Conservation (phyloP, 2,329 filamentous ascomycete species). For the Neocucurbitaria cava region DNA sequence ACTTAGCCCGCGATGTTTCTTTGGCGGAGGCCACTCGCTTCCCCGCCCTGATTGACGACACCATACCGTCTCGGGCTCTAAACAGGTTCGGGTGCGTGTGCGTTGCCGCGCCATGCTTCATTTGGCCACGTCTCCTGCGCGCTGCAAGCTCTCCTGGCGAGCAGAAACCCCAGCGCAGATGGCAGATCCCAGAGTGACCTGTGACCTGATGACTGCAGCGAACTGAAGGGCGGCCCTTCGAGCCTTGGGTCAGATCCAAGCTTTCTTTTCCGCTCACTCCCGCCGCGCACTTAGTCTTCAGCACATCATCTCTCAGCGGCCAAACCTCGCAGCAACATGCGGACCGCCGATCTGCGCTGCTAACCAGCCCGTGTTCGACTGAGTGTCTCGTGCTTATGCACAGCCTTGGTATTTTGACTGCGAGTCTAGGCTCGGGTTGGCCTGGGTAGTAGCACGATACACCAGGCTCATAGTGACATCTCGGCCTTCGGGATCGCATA, state of each 20-base stretch:
- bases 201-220: slow-evolving; percentile 28
- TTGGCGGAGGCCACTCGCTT: slow-evolving; percentile 21
- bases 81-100: slow-evolving; percentile 1
- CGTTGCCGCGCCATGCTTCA: slow-evolving; percentile 10
- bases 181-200: slow-evolving; percentile 22
- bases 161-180: slow-evolving; percentile 24
- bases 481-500: slow-evolving; percentile 18
- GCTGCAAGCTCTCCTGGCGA: slow-evolving; percentile 29
- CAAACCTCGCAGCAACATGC: slow-evolving; percentile 26
- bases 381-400: slow-evolving; percentile 34
- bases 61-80: slow-evolving; percentile 31
- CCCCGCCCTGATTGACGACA: slow-evolving; percentile 22
- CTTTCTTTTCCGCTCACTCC: slow-evolving; percentile 15
- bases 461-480: slow-evolving; percentile 27
- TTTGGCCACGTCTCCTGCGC: slow-evolving; percentile 17
- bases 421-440: slow-evolving; percentile 29
- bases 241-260: slow-evolving; percentile 17
- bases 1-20: slow-evolving; percentile 13
- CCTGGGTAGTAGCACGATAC: slow-evolving; percentile 29
- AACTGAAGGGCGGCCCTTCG: slow-evolving; percentile 14
- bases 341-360: slow-evolving; percentile 23
- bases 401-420: slow-evolving; percentile 26
- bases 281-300: slow-evolving; percentile 17
- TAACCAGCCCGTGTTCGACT: slow-evolving; percentile 21
- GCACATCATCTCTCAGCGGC: slow-evolving; percentile 16